Base-by-base conservation (phyloP, 495 filamentous ascomycete genomes). In the Hyaloscypha variabilis region DNA sequence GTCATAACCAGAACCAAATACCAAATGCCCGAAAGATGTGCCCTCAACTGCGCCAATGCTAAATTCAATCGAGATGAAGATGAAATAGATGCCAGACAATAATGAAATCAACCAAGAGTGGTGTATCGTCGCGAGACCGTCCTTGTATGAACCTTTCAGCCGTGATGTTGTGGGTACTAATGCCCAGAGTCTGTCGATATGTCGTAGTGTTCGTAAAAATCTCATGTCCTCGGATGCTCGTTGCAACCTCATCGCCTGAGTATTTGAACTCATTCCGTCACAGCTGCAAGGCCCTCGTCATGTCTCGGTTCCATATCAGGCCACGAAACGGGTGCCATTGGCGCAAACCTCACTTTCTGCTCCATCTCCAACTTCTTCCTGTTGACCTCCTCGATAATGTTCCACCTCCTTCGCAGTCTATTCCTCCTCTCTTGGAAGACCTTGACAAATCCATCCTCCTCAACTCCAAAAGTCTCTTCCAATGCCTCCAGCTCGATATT, bases 351-450 rank as follows among this genome's bases (percentile, higher is more conserved):
- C 49, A 79, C 67, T 3, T 78, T 82, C 58, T 79, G 74, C 67
- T 77, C 71, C 19, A 71, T 68, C 73, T 90, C 88, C 31, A 91
- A 69, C 71, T 85, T 82, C 63, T 79, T 82, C 24, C 88, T 79
- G 68, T 88, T 64, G 26, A 93, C 82, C 65, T 88, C 87, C 64
- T 82, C 84, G 63, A 83, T 82, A n/a, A 93, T 66, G 60, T 76
- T 73, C 91, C 91, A 93, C 51, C 88, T 76, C 50, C 72, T 73
- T 25, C 76, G 72, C 8, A 93, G 70, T 55, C 74, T 77, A 2
- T 67, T 73, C 74, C 81, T 84, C 66, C 86, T 82, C 49, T 77
- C 75, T 3, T 75, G 71, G 60, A 91, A 81, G 0, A 79, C 74
- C 17, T 76, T 75, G 8, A 77, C 63, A 14, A 87, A 66, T 4